These are phyloP conservation scores for Capronia americana DNA, from an alignment of 2,329 filamentous ascomycete genomes.

Conservation along the genomic window DNA sequence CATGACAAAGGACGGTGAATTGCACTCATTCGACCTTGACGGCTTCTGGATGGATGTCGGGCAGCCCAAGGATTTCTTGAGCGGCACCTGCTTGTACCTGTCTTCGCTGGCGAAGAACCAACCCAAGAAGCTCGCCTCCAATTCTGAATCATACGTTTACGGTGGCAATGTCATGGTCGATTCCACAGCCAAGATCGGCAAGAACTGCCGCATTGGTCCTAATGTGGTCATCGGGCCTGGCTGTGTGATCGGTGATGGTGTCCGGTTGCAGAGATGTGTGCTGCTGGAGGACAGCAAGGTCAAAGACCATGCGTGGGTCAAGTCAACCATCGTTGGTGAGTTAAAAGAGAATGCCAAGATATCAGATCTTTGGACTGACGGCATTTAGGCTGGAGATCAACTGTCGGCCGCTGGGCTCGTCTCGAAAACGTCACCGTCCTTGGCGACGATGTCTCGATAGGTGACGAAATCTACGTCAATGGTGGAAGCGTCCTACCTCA, in stretches of 20 bases:
- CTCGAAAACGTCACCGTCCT: slow-evolving; percentile 98
- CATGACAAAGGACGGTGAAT: slow-evolving; percentile 84
- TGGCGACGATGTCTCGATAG: slow-evolving; percentile 96
- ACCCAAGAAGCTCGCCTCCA: slow-evolving; percentile 79
- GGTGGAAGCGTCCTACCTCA: slow-evolving; percentile 93
- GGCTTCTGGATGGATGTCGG: slow-evolving; percentile 99
- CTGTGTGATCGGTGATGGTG: slow-evolving; percentile 90
- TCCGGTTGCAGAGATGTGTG: slow-evolving; percentile 90
- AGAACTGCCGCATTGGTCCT: slow-evolving; percentile 96
- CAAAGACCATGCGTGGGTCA: slow-evolving; percentile 99
- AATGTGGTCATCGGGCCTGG: slow-evolving; percentile 96
- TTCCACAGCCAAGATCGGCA: slow-evolving; percentile 91
- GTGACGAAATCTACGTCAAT: slow-evolving; percentile 98
- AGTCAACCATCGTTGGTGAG: slow-evolving; percentile 86
- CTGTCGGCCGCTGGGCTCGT: slow-evolving; percentile 91
- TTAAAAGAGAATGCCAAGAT: neutral
- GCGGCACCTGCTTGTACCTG: slow-evolving; percentile 94
- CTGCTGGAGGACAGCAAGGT: slow-evolving; percentile 88
- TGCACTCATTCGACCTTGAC: slow-evolving; percentile 95
- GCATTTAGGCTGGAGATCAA: slow-evolving; percentile 82
- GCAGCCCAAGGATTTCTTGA: slow-evolving; percentile 97
- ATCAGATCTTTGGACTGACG: neutral
- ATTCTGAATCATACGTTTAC: slow-evolving; percentile 79
- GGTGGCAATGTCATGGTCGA: slow-evolving; percentile 96
- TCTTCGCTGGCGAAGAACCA: slow-evolving; percentile 89